phyloP scores from a whole-genome alignment of 495 filamentous ascomycete genomes.

The Penicillium paxilli region DNA sequence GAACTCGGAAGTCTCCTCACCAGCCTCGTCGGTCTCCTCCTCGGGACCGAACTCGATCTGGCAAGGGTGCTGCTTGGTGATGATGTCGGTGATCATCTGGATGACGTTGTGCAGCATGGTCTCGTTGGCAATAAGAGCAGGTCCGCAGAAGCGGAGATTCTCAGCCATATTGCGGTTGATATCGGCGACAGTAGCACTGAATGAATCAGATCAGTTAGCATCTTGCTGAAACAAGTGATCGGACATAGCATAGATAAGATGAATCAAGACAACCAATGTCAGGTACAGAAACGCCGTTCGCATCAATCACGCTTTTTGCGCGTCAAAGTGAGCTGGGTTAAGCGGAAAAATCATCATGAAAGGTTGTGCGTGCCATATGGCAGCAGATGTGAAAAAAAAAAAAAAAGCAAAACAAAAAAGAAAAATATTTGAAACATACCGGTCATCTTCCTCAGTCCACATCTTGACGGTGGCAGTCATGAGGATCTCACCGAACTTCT shows the following conservation, averaged over 20 bases:
- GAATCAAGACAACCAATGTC: constrained; percentile 23
- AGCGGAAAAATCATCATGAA: constrained; percentile 86
- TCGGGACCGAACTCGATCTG: constrained; percentile 86
- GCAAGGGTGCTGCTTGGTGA: constrained; percentile 87
- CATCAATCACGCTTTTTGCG: constrained; percentile 77
- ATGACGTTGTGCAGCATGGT: constrained; percentile 64
- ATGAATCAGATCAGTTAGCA: constrained; percentile 44
- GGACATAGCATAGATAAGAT: constrained; percentile 10
- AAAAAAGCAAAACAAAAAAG: constrained; percentile 19
- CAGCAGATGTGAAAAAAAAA: constrained; percentile 13
- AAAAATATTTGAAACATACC: constrained; percentile 66
- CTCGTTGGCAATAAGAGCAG: constrained; percentile 75
- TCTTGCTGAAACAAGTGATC: constrained; percentile 7
- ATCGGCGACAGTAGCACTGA: constrained; percentile 84
- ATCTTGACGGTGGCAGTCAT: constrained; percentile 78
- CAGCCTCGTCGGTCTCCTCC: constrained; percentile 63
- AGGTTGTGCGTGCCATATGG: constrained; percentile 20
- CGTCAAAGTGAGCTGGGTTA: constrained; percentile 99
- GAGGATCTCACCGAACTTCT: constrained; percentile 85
- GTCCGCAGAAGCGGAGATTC: constrained; percentile 88
- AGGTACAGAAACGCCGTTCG: constrained; percentile 72
- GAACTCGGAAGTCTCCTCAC: constrained; percentile 88
- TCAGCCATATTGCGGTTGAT: constrained; percentile 95
- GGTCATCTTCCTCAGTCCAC: constrained; percentile 88
- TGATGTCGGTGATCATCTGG: constrained; percentile 65